A percentile compares a stretch with the other conserved stretches of the same genome.
These are phyloP conservation scores for Suillus clintonianus DNA, from an alignment of 768 basidiomycete species.

Conservation along the genomic window DNA sequence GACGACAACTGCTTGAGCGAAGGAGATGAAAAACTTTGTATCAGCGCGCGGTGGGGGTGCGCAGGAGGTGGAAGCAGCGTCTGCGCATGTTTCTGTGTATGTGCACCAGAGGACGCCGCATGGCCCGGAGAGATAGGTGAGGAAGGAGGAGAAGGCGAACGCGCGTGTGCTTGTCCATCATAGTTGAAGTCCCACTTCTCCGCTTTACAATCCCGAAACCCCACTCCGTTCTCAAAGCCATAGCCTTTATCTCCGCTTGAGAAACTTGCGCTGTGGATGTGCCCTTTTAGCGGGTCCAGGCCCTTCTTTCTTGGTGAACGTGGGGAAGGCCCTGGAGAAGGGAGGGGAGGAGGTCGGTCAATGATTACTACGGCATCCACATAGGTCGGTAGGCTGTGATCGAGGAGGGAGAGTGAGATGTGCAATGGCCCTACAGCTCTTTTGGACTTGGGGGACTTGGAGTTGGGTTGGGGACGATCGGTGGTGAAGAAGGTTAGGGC, in stretches of 20 bases:
- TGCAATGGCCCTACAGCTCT: slow-evolving; percentile 33
- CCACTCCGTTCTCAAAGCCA: neutral
- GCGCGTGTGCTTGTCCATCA: neutral
- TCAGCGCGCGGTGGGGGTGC: neutral
- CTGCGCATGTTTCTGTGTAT: neutral
- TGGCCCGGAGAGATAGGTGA: slow-evolving; percentile 3
- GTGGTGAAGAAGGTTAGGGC: slow-evolving; percentile 23
- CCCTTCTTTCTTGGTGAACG: slow-evolving; percentile 7
- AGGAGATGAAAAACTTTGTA: neutral
- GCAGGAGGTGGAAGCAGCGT: neutral
- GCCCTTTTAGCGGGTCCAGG: neutral
- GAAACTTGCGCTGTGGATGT: neutral
- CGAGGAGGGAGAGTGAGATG: slow-evolving; percentile 51
- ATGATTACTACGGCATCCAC: slow-evolving; percentile 55
- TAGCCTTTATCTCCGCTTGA: neutral
- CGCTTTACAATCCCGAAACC: neutral
- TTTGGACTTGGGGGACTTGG: neutral
- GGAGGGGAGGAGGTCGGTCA: slow-evolving; percentile 28
- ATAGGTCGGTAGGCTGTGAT: slow-evolving; percentile 59
- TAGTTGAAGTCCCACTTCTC: slow-evolving; percentile 5
- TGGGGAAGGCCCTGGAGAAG: slow-evolving; percentile 10
- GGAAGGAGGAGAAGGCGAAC: neutral
- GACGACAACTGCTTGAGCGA: neutral
- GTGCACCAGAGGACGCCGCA: neutral
- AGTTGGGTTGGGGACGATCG: slow-evolving; percentile 3